These are phyloP conservation scores for Chlamydomonas reinhardtii DNA, from an alignment of 163 green algal species.

Conservation along the genomic window DNA sequence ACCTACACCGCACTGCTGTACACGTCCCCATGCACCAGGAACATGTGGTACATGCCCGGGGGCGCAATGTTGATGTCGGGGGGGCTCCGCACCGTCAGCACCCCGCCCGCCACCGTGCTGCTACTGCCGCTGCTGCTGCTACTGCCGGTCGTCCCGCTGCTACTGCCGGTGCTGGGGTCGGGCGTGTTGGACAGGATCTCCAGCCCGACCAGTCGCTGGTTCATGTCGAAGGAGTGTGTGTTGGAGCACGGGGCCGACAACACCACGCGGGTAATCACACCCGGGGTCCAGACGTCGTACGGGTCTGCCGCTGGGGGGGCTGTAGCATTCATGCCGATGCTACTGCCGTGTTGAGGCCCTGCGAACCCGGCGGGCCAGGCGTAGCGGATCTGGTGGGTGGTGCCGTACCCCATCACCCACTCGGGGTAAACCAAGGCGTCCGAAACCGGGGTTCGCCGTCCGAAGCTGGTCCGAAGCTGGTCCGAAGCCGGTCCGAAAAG, in stretches of 20 bases:
- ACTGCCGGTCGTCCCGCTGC: no score
- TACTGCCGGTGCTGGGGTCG: no score
- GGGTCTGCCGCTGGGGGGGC: background rate
- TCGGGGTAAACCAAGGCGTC: no score
- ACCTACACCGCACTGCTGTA: slow-evolving; percentile 9
- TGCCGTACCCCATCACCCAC: no score
- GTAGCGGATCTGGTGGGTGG: no score
- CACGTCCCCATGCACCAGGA: slow-evolving; percentile 29
- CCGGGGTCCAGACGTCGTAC: background rate
- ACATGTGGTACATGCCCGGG: slow-evolving; percentile 32
- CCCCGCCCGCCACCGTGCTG: background rate
- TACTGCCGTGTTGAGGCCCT: no score
- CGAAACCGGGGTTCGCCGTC: no score
- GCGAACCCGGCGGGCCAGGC: no score
- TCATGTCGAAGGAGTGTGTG: slow-evolving; percentile 25
- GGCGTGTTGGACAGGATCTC: background rate
- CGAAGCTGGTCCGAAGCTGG: no score
- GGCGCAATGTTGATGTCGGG: background rate
- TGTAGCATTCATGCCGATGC: background rate
- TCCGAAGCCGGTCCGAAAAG: no score
- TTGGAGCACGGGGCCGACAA: slow-evolving; percentile 8
- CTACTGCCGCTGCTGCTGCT: no score
- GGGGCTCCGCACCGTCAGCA: background rate
- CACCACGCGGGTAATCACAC: slow-evolving; percentile 6
- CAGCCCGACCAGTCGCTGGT: slow-evolving; percentile 15